These are phyloP conservation scores for Chamaenerion angustifolium DNA, from an alignment of 345 rosid species.

Conservation along the genomic window DNA sequence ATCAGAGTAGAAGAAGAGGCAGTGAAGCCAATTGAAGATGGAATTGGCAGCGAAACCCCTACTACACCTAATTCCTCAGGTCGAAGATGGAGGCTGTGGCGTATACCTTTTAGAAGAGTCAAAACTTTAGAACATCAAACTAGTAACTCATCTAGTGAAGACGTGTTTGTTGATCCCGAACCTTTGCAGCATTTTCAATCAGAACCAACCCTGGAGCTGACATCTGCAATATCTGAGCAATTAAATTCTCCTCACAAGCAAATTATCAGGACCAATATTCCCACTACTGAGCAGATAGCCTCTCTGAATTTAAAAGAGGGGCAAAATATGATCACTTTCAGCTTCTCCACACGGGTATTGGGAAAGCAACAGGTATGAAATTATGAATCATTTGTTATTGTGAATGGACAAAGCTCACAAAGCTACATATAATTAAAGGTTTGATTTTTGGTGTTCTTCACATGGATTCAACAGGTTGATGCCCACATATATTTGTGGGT, in stretches of 20 bases:
- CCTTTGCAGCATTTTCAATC: conserved; percentile 30
- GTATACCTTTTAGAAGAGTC: conserved; percentile 66
- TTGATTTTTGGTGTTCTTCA: conserved; percentile 5
- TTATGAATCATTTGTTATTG: too few relatives aligned
- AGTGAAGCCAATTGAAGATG: conserved; percentile 9
- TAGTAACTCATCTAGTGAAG: conserved; percentile 60
- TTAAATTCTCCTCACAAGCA: conserved; percentile 55
- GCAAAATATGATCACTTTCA: conserved; percentile 69
- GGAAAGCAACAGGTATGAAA: conserved; percentile 92
- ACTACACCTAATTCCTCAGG: conserved; percentile 37
- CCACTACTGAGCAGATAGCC: conserved; percentile 77
- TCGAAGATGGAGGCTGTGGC: conserved; percentile 83
- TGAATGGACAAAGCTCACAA: too few relatives aligned
- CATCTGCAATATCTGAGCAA: conserved; percentile 5
- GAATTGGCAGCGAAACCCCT: conserved; percentile 21
- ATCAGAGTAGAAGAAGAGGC: conserved; percentile 49
- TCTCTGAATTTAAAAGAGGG: conserved; percentile 89
- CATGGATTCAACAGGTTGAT: conserved; percentile 44
- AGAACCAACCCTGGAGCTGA: conserved; percentile 14
- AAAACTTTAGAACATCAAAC: conserved; percentile 52
- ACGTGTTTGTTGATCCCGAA: conserved; percentile 66
- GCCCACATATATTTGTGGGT: conserved; percentile 90
- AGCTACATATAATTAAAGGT: background rate
- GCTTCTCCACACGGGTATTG: conserved; percentile 76
- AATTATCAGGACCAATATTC: conserved; percentile 62